Evolutionary conservation across 2,329 filamentous ascomycete species (phyloP), one percentile per base, ranked within the genome.

Genomic region (Didymosphaeria variabile): DNA sequence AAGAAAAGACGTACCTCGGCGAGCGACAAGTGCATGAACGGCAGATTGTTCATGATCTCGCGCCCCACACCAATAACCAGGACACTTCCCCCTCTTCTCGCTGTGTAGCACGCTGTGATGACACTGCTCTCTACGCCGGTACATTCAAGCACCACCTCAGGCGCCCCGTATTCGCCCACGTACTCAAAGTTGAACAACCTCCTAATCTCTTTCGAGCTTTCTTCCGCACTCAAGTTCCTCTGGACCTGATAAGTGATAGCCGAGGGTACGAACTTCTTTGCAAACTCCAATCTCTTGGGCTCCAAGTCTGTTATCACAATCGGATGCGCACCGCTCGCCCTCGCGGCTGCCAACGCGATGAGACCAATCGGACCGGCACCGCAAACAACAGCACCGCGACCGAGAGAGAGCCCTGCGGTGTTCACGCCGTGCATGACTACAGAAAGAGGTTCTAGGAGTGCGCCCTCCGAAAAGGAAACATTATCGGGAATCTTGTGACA

Each of bases 331-430:
- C 88, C 88, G 0, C 86, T 88, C 1, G 88, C 88, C 31, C 86
- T 79, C 1, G 87, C 87, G 1, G 84, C 85, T 4, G 86, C 85
- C 12, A 90, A 79, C 0, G 87, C 84, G 26, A 90, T 85, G 12
- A 90, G 80, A 0, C 88, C 88, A 61, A 90, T 90, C 0, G 88
- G 88, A 0, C 88, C 88, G 6, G 88, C 88, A 40, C 88, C 88
- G 66, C 86, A 89, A 47, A 90, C 78, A 0, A 89, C 79, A 0
- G 81, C 83, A 6, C 83, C 83, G 1, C 82, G 81, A 21, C 88
- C 88, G 6, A 90, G 80, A 2, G 79, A 79, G 17, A 90, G 76
- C 2, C 82, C 79, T 1, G 84, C 84, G 0, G 80, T 80, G 32
- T 82, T 79, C 60, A 90, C 82, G n/a, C 84, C 88, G 60, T 88